These are phyloP conservation scores for Cladophialophora psammophila DNA, from an alignment of 2,329 filamentous ascomycete genomes.

Conservation along the genomic window DNA sequence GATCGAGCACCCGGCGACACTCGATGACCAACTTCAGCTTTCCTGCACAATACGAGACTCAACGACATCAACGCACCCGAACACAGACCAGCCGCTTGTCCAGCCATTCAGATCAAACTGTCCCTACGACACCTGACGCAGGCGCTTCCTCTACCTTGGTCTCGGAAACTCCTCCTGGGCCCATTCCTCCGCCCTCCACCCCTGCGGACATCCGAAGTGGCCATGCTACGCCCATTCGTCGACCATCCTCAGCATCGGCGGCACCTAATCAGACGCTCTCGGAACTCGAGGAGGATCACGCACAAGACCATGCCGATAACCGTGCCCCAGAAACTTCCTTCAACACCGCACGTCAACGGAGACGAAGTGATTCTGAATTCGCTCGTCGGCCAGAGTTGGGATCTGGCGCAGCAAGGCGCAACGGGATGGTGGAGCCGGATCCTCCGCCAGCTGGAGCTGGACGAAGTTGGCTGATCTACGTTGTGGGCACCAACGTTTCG, in stretches of 20 bases:
- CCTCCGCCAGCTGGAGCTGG: slow-evolving; percentile 58
- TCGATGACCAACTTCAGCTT: slow-evolving; percentile 62
- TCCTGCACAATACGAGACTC: slow-evolving; percentile 59
- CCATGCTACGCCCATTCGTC: slow-evolving; percentile 57
- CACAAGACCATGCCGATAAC: slow-evolving; percentile 40
- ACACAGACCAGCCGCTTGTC: slow-evolving; percentile 27
- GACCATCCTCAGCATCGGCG: slow-evolving; percentile 57
- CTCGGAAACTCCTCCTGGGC: slow-evolving; percentile 65
- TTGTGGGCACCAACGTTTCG: slow-evolving; percentile 72
- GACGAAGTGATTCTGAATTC: slow-evolving; percentile 67
- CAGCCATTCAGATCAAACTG: slow-evolving; percentile 21
- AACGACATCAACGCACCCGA: slow-evolving; percentile 58
- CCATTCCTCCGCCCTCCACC: slow-evolving; percentile 68
- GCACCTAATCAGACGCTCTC: slow-evolving; percentile 48
- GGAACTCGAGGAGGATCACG: slow-evolving; percentile 49
- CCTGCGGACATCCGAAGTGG: slow-evolving; percentile 67
- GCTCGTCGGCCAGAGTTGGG: slow-evolving; percentile 64
- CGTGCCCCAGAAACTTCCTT: slow-evolving; percentile 49
- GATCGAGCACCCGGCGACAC: slow-evolving; percentile 61
- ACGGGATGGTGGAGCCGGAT: slow-evolving; percentile 69
- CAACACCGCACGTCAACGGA: slow-evolving; percentile 59
- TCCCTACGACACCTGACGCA: slow-evolving; percentile 22
- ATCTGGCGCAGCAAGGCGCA: slow-evolving; percentile 67
- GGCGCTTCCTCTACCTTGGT: slow-evolving; percentile 45
- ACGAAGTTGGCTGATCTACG: slow-evolving; percentile 75